A percentile compares a stretch with the other conserved stretches of the same genome.
These are phyloP conservation scores for Entrophospora sp. DNA, from an alignment of 192 early-diverging fungal genomes.

Conservation along the genomic window DNA sequence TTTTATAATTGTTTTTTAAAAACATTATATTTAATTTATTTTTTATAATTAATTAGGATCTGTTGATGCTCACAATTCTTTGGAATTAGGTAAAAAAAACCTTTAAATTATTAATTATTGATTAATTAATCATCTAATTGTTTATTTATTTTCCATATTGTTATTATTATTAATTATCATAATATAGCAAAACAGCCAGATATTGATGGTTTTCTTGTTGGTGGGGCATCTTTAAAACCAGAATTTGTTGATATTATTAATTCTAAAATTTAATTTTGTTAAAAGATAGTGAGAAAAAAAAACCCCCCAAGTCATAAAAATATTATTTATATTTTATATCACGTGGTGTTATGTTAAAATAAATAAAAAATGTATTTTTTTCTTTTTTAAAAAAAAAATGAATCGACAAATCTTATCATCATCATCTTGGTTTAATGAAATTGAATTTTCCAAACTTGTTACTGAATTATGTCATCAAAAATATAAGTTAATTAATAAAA, in stretches of 20 bases:
- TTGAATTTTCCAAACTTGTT: too few species aligned
- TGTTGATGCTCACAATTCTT: conserved; percentile 81
- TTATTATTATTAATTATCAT: background rate
- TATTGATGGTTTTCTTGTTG: conserved; percentile 99
- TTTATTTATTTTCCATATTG: too few species aligned
- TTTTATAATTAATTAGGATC: conserved; percentile 51
- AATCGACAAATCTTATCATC: too few species aligned
- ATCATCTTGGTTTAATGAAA: too few species aligned
- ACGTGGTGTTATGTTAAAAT: too few species aligned
- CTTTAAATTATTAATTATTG: background rate
- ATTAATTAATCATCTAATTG: too few species aligned
- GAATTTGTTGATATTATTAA: conserved; percentile 64
- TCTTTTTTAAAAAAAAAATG: too few species aligned
- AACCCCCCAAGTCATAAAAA: too few species aligned
- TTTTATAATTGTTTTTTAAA: background rate
- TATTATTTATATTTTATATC: too few species aligned
- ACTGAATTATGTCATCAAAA: conserved; percentile 7
- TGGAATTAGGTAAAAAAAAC: conserved; percentile 47
- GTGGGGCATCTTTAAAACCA: conserved; percentile 94
- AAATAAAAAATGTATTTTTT: too few species aligned
- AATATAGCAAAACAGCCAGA: conserved; percentile 62
- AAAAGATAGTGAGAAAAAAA: too few species aligned
- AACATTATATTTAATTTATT: background rate
- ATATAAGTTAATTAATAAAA: conserved; percentile 15
- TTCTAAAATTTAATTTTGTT: background rate